Evolutionary conservation across 352 stramenopile species (phyloP), one percentile per base, ranked within the genome.

Genomic region (Heterotrichella gracilis): DNA sequence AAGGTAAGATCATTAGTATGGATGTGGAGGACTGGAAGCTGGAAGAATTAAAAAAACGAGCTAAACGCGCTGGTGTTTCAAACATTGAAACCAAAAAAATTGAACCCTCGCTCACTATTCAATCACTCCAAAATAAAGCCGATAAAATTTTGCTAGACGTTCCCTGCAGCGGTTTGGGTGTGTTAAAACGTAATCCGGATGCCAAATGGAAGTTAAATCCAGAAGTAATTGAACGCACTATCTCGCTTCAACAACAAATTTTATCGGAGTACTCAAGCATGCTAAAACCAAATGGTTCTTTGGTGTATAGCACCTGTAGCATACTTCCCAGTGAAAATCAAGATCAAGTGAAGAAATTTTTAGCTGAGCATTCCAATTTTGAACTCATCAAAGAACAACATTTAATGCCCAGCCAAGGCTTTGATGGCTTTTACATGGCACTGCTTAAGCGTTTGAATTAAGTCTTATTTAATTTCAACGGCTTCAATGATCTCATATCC

Each of bases 371-470:
- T 53, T n/a, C 32, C 32, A 53, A 53, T n/a, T 53, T 53, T 53
- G 32, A 17, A n/a, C 32, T 53, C 9, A 9, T 53, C n/a, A n/a
- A 9, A 17, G 32, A 53, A 53, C 9, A 53, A 53, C 9, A 53
- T n/a, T 17, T 53, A 17, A 17, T 53, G 9, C 32, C 32, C 32
- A 53, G 32, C 32, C 9, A 53, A 17, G 32, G 32, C n/a, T 53
- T 53, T n/a, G 32, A 53, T n/a, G 32, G 32, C 32, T 53, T 53
- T 53, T 53, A 53, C 32, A 53, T 53, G 32, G 32, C 32, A n/a
- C 32, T 53, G 9, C n/a, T 53, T 17, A 53, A 53, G n/a, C n/a
- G n/a, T n/a, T n/a, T n/a, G n/a, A n/a, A n/a, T n/a, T n/a, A n/a
- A n/a, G n/a, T n/a, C n/a, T n/a, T n/a, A n/a, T n/a, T n/a, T n/a